phyloP scores from a whole-genome alignment of 2,329 filamentous ascomycete genomes.

The Tolypocladium ophioglossoides region DNA sequence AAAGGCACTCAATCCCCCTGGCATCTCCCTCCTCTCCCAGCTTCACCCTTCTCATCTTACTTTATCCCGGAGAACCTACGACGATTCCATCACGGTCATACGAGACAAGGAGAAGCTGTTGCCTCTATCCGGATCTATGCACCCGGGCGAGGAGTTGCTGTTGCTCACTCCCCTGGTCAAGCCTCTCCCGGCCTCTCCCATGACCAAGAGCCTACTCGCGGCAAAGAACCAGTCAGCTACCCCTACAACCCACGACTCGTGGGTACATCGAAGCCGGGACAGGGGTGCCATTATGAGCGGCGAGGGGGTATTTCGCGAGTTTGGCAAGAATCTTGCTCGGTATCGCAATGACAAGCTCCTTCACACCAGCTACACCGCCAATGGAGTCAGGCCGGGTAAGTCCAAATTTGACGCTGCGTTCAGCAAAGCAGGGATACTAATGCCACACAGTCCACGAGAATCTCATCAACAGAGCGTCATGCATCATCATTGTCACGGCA shows the following conservation, averaged over 20 bases:
- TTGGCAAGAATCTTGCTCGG: slow-evolving; percentile 78
- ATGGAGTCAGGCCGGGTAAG: slow-evolving; percentile 68
- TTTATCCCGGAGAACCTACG: slow-evolving; percentile 78
- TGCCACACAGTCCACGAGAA: slow-evolving; percentile 64
- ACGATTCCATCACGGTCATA: slow-evolving; percentile 86
- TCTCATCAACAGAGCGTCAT: slow-evolving; percentile 76
- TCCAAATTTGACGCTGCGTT: background rate
- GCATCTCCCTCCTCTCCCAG: slow-evolving; percentile 63
- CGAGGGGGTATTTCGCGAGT: slow-evolving; percentile 82
- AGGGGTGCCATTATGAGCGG: slow-evolving; percentile 70
- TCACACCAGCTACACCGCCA: slow-evolving; percentile 91
- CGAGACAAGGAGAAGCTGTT: slow-evolving; percentile 78
- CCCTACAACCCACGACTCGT: slow-evolving; percentile 40
- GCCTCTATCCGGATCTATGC: slow-evolving; percentile 70
- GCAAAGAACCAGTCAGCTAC: slow-evolving; percentile 27
- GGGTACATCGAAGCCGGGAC: slow-evolving; percentile 45
- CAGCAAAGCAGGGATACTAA: slow-evolving; percentile 3
- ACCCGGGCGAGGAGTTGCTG: slow-evolving; percentile 79
- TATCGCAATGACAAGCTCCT: slow-evolving; percentile 77
- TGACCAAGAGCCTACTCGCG: slow-evolving; percentile 61
- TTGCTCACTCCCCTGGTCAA: slow-evolving; percentile 84
- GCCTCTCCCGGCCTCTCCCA: slow-evolving; percentile 79
- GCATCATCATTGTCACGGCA: slow-evolving; percentile 83
- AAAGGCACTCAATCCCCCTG: slow-evolving; percentile 78
- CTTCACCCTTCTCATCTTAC: slow-evolving; percentile 74